These are phyloP conservation scores for Ophidiomyces ophidiicola DNA, from an alignment of 2,329 filamentous ascomycete genomes.

Conservation along the genomic window DNA sequence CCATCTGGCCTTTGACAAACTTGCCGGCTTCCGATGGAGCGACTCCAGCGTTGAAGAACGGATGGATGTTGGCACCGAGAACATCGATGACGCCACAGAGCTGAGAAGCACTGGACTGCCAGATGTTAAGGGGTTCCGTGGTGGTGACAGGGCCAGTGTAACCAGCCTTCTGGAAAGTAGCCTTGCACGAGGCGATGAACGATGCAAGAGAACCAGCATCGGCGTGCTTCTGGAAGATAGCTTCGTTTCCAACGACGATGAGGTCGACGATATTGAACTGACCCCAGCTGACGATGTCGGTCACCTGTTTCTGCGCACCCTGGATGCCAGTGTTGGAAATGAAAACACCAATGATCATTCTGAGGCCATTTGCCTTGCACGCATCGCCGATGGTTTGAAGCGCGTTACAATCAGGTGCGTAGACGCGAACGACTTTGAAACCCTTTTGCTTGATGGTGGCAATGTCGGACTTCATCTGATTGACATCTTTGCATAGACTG, in stretches of 20 bases:
- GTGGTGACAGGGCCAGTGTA: constrained; percentile 70
- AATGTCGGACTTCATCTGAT: constrained; percentile 50
- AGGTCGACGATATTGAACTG: constrained; percentile 67
- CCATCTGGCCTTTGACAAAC: constrained; percentile 64
- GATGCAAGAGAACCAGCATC: constrained; percentile 50
- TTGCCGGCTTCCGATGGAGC: constrained; percentile 54
- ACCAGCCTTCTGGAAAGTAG: constrained; percentile 48
- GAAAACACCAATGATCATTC: constrained; percentile 79
- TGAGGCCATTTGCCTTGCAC: constrained; percentile 53
- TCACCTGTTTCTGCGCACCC: constrained; percentile 60
- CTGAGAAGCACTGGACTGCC: constrained; percentile 47
- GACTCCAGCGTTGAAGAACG: constrained; percentile 75
- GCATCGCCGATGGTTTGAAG: constrained; percentile 63
- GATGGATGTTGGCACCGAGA: constrained; percentile 76
- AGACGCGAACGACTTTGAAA: constrained; percentile 64
- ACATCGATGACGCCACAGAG: constrained; percentile 68
- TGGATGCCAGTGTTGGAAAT: constrained; percentile 52
- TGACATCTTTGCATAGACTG: constrained; percentile 51
- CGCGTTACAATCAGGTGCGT: constrained; percentile 82
- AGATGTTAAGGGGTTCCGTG: constrained; percentile 71
- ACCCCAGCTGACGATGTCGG: constrained; percentile 55
- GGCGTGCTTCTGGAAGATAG: constrained; percentile 62
- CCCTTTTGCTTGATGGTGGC: constrained; percentile 50
- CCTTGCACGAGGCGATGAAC: constrained; percentile 59
- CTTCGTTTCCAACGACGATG: constrained; percentile 83